phyloP scores from a whole-genome alignment of 768 basidiomycete genomes.

The Boletellus sp. region DNA sequence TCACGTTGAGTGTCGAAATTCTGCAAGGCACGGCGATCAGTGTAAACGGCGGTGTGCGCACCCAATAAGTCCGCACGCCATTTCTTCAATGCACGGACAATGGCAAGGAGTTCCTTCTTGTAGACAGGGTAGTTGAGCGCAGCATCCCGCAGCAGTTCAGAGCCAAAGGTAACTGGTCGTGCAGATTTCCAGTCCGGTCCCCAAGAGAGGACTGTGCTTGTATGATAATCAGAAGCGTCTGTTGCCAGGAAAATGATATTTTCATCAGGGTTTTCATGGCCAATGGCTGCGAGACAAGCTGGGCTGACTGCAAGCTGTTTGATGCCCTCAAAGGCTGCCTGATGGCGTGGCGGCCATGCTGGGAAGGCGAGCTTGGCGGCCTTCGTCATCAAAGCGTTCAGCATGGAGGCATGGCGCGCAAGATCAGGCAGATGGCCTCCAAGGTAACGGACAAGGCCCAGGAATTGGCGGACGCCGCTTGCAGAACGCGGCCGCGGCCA shows the following conservation, averaged over 20 bases:
- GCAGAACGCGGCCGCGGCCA: not conserved
- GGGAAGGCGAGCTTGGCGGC: not conserved
- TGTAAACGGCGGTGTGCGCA: constrained; percentile 11
- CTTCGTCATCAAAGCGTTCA: not conserved
- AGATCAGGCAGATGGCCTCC: not conserved
- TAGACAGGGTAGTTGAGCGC: constrained; percentile 30
- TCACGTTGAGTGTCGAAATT: not conserved
- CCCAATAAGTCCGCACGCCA: constrained; percentile 22
- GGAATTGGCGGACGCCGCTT: not conserved
- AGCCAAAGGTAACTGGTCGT: not conserved
- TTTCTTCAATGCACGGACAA: constrained; percentile 25
- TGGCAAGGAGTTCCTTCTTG: constrained; percentile 33
- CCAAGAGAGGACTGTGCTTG: not conserved
- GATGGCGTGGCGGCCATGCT: not conserved
- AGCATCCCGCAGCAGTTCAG: not conserved
- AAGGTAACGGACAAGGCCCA: not conserved
- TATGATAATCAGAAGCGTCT: not conserved
- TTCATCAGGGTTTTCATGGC: not conserved
- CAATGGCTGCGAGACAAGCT: not conserved
- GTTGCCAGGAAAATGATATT: not conserved
- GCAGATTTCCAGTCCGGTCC: not conserved
- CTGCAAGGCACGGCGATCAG: constrained; percentile 28
- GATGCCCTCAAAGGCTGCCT: not conserved
- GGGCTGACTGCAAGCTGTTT: not conserved
- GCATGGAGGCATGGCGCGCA: not conserved